Evolutionary conservation across 257 asterid species (phyloP), one percentile per base, ranked within the genome.

Genomic region (Cruciata laevipes): DNA sequence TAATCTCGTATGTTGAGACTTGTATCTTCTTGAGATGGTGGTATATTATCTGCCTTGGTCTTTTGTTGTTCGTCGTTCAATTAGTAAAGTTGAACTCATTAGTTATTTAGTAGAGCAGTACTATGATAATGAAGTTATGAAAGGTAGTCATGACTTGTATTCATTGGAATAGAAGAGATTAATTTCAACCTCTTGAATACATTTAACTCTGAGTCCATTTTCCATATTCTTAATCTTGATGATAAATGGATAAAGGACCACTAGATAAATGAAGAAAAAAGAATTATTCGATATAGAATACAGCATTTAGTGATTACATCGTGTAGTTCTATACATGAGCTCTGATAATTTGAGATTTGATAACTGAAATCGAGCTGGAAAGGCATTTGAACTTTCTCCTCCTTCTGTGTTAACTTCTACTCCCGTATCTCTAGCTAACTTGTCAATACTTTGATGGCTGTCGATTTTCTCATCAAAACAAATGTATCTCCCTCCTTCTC

Each of bases 401-500:
- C 40, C 55, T 7, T 68, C 69, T 0, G 61, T 67, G 71, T 77
- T 67, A 1, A 68, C 42, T 37, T 76, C 74, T 11, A 76, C 65
- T 72, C 91, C 89, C 0, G 91, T 78, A 47, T 90, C 89, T 24
- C 75, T 62, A 3, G 77, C 92, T 63, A 90, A 74, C 53, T 72
- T 76, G 57, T 79, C 83, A 5, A 84, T 72, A 72, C 84, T 90
- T 11, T 88, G 89, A 8, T 53, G 83, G 44, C 79, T 64, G 9
- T 61, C 81, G 9, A 93, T 51, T 24, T 83, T 79, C 52, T 51
- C 79, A 65, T 93, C 96, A 52, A 80, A 90, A 81, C 90, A 89
- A 80, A 93, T 74, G 74, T 86, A 93, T 78, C 99, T 83, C 52
- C 87, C 89, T 3, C 87, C 90, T 3, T 52, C 59, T 1, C 81